A percentile compares a stretch with the other conserved stretches of the same genome.
phyloP scores from a whole-genome alignment of 495 filamentous ascomycete species.

The Evansstolkia leycettana region DNA sequence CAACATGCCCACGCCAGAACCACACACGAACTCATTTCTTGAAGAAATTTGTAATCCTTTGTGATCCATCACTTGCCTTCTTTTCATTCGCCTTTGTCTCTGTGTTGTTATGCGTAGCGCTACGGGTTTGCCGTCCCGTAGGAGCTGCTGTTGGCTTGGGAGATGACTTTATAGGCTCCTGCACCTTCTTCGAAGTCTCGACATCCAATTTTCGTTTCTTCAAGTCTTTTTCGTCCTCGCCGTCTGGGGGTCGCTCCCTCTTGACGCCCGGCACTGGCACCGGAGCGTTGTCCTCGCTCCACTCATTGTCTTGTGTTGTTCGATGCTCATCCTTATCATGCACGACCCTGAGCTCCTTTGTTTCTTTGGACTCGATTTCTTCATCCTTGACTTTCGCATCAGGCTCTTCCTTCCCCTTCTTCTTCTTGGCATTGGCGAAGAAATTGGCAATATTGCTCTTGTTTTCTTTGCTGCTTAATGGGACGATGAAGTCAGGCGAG shows the following conservation, averaged over 20 bases:
- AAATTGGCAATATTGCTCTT: constrained; percentile 90
- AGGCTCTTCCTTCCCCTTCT: constrained; percentile 7
- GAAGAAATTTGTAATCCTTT: constrained; percentile 83
- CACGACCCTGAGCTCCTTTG: constrained; percentile 8
- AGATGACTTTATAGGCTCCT: constrained; percentile 5
- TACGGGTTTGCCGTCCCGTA: constrained; percentile 17
- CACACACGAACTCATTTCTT: constrained; percentile 47
- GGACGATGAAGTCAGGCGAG: constrained; percentile 68
- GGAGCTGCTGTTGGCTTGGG: constrained; percentile 1
- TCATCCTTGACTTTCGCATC: constrained; percentile 13
- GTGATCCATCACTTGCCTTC: constrained; percentile 47
- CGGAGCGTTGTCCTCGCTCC: constrained; percentile 37
- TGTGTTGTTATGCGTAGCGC: constrained; percentile 30
- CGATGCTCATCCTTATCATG: constrained; percentile 24
- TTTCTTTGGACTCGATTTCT: neutral
- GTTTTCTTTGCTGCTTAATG: constrained; percentile 69
- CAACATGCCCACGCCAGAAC: too few species aligned
- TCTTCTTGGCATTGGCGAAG: constrained; percentile 49
- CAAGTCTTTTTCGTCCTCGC: constrained; percentile 6
- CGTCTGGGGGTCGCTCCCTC: constrained; percentile 36
- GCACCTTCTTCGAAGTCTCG: constrained; percentile 8
- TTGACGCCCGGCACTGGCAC: constrained; percentile 41
- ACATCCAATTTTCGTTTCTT: constrained; percentile 18
- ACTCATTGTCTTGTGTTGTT: constrained; percentile 26
- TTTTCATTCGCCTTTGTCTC: constrained; percentile 28